These are phyloP conservation scores for Fragilariopsis cylindrus DNA, from an alignment of 108 stramenopile species.

Conservation along the genomic window DNA sequence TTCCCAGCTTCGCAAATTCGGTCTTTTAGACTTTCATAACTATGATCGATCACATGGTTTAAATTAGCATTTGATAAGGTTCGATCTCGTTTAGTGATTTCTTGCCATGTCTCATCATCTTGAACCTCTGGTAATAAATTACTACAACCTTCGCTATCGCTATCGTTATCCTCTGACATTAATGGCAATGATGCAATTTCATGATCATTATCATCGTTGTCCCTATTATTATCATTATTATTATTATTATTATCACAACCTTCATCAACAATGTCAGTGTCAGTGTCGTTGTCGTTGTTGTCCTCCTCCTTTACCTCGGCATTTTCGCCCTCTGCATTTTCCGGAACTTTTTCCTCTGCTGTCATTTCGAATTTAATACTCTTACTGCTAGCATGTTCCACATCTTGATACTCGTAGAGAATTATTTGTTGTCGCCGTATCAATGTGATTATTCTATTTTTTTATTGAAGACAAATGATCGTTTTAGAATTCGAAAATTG, in stretches of 20 bases:
- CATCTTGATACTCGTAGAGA: too few species aligned
- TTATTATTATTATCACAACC: too few species aligned
- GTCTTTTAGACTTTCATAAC: conserved; percentile 17
- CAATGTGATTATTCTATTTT: neutral
- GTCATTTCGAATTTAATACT: neutral
- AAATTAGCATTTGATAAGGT: conserved; percentile 6
- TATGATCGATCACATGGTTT: conserved; percentile 26
- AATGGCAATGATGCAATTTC: too few species aligned
- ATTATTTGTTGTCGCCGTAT: neutral
- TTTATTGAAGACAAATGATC: too few species aligned
- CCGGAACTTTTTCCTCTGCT: neutral
- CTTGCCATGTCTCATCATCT: conserved; percentile 21
- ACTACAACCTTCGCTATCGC: too few species aligned
- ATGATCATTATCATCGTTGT: too few species aligned
- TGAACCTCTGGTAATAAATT: too few species aligned
- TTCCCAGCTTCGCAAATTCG: conserved; percentile 23
- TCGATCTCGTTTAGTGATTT: conserved; percentile 29
- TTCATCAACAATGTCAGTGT: too few species aligned
- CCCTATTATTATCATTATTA: too few species aligned
- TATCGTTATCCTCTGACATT: too few species aligned
- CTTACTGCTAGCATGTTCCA: neutral
- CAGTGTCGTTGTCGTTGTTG: too few species aligned
- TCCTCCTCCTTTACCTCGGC: neutral
- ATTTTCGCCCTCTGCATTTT: neutral
- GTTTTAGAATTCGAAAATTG: neutral